Evolutionary conservation across 2,329 filamentous ascomycete species (phyloP).

Genomic region (Epichloe baconii): DNA sequence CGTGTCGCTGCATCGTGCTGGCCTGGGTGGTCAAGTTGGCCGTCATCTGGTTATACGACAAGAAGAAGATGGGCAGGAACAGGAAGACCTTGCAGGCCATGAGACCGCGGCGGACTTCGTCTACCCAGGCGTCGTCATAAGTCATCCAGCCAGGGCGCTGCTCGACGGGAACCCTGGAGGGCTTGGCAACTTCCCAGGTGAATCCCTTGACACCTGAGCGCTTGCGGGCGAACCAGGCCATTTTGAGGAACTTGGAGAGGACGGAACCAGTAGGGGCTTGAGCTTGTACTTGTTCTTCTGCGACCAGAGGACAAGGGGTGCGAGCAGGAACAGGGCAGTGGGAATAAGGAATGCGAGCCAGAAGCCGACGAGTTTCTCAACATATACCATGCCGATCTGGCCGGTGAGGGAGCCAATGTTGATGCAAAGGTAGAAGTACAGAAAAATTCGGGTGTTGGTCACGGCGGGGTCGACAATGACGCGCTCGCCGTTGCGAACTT

Average conservation of each 20-base stretch:
- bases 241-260: conserved; percentile 49
- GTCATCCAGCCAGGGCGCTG: conserved; percentile 61
- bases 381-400: conserved; percentile 53
- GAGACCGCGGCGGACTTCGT: conserved; percentile 59
- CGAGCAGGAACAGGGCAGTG: conserved; percentile 49
- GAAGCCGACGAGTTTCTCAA: conserved; percentile 65
- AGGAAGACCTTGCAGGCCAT: conserved; percentile 58
- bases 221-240: conserved; percentile 49
- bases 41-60: conserved; percentile 46
- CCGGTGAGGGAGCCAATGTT: conserved; percentile 48
- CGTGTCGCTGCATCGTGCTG: conserved; percentile 51
- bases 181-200: conserved; percentile 57
- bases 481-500: conserved; percentile 45
- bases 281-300: conserved; percentile 48
- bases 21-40: conserved; percentile 52
- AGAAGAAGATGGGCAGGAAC: conserved; percentile 53
- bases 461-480: conserved; percentile 59
- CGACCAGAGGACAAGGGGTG: conserved; percentile 47
- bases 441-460: conserved; percentile 55
- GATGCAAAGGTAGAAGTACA: conserved; percentile 46
- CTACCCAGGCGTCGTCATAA: conserved; percentile 73
- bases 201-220: conserved; percentile 51
- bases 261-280: conserved; percentile 60
- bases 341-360: conserved; percentile 60
- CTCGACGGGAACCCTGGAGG: conserved; percentile 42